Evolutionary conservation across 2,329 filamentous ascomycete genomes (phyloP), one percentile per base, ranked within the genome.

Genomic region (Ophiostoma sp.): DNA sequence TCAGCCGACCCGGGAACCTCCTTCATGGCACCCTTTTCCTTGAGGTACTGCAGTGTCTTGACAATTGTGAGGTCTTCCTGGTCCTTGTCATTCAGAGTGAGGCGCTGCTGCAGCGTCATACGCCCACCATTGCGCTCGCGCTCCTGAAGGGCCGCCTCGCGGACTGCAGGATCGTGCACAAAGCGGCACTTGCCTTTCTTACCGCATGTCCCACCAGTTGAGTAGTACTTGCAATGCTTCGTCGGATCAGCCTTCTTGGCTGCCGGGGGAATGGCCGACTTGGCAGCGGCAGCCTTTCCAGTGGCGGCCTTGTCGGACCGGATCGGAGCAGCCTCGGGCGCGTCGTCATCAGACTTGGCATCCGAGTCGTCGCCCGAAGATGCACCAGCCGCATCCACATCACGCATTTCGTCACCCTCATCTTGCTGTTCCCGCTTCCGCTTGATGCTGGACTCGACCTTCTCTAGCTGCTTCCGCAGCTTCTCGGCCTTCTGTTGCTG

Each of bases 131-230:
- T 89, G 73, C 82, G 81, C 73, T 87, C 86, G 69, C 86, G 84
- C 75, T 89, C 87, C 74, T 82, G 84, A 65, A 89, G 80, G 69
- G 87, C 87, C 72, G 85, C 85, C 74, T 87, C 85, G 72, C 87
- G 82, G 69, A 87, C 84, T 71, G 84, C 83, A 18, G 83, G 82
- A 75, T 89, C 87, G 76, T 89, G 87, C 72, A 88, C 85, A 78
- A 89, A 89, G 78, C 87, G 87, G 81, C 87, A 89, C 86, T 89
- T 89, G 85, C 86, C 85, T 83, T 88, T 88, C 82, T 89, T 89
- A 66, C 87, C 87, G 78, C 87, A 89, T 69, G 82, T 87, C 70
- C 87, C 87, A 72, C 87, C 87, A 66, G 87, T 89, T 52, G 87
- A 87, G 75, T 85, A 89, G 77, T 89, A 89, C 78, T 89, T 89